Base-by-base conservation (phyloP, 2,329 filamentous ascomycete genomes). In the Metarhizium anisopliae region DNA sequence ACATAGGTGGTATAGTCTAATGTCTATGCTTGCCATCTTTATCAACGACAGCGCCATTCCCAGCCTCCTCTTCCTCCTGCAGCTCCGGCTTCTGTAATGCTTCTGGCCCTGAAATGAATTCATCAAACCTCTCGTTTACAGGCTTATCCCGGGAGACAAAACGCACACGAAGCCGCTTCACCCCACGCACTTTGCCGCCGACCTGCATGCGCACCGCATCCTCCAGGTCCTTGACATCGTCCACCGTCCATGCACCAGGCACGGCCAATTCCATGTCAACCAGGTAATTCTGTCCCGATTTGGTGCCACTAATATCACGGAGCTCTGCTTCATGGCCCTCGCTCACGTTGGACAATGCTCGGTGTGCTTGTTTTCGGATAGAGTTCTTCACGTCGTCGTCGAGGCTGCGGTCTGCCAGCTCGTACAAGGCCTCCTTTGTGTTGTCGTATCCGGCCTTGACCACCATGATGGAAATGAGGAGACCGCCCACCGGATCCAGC, bases 261-360 rank as follows among this genome's bases (percentile, higher is more conserved):
- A 95, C 89, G 2, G 83, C 87, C 59, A 97, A 73, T 69, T 96
- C 92, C 7, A 99, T 71, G 63, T 97, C 94, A 63, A 97, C 85
- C 35, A 97, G 78, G 68, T 95, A 96, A 74, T 96, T 99, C 71
- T 96, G 94, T 35, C 94, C 94, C 3, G 90, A 94, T 74, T 99
- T 99, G 72, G 96, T 81, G 55, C 94, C 94, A 61, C 90, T 88
- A 3, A 97, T 81, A 49, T 89, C 87, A 49, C 87, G 82, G 50
- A 96, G 74, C 65, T 89, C 83, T 8, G 91, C 79, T 55, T 84
- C 73, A 51, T 81, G 74, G 51, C 81, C 76, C 52, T 80, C 74
- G 53, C 70, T 69, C 20, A 87, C 65, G 6, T 76, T 74, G 16
- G 72, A 72, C 20, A 94, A 72, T 4, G 80, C 83, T 62, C 80